phyloP scores from a whole-genome alignment of 305 asterid genomes.

The Fraxinus latifolia region DNA sequence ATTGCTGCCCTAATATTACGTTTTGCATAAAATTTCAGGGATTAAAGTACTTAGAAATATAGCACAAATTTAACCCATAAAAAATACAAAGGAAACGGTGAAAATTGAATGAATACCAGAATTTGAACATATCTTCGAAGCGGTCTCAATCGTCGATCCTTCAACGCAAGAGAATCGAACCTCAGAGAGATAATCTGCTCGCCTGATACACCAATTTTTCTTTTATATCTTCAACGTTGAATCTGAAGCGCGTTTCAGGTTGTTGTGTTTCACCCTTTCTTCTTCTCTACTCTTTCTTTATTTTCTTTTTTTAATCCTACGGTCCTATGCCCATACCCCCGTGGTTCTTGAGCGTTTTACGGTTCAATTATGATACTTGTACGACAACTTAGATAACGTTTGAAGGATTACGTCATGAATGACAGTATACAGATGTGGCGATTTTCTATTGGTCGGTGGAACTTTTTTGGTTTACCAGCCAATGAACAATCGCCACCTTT shows the following conservation, averaged over 20 bases:
- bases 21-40: not conserved
- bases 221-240: not conserved
- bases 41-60: slow-evolving; percentile 8
- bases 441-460: no score
- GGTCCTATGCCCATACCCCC: not conserved
- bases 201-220: not conserved
- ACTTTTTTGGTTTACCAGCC: no score
- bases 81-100: not conserved
- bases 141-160: slow-evolving; percentile 30
- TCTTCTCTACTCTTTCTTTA: not conserved
- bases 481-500: no score
- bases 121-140: slow-evolving; percentile 55
- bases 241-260: slow-evolving; percentile 1
- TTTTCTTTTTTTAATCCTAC: not conserved
- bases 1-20: not conserved
- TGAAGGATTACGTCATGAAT: no score
- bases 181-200: slow-evolving; percentile 14
- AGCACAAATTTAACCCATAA: not conserved
- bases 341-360: no score
- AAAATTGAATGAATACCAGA: slow-evolving; percentile 47
- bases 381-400: no score
- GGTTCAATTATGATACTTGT: no score
- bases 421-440: no score
- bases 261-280: no score
- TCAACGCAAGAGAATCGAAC: slow-evolving; percentile 16